A percentile compares a stretch with the other conserved stretches of the same genome.
These are phyloP conservation scores for Exophiala lecanii-corni DNA, from an alignment of 2,329 filamentous ascomycete genomes.

Conservation along the genomic window DNA sequence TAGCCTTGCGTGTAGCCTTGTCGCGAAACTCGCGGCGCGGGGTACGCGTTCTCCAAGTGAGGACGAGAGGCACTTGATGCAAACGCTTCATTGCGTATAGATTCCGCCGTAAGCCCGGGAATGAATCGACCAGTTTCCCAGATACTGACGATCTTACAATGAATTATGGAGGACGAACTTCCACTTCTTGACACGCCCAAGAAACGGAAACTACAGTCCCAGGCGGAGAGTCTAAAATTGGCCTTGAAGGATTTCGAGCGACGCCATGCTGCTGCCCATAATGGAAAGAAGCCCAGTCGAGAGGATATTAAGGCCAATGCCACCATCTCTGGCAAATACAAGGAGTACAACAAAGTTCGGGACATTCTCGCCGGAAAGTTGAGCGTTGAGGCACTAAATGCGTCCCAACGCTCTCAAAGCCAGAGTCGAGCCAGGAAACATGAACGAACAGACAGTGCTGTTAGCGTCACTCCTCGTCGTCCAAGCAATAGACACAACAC, in stretches of 20 bases:
- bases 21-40: no score
- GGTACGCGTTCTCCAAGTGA: no score
- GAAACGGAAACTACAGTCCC: slow-evolving; percentile 17
- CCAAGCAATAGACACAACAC: slow-evolving; percentile 29
- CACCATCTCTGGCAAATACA: slow-evolving; percentile 46
- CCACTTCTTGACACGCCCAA: slow-evolving; percentile 25
- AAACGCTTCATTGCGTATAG: no score
- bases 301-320: slow-evolving; percentile 45
- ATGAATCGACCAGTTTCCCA: no score
- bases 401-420: slow-evolving; percentile 25
- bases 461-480: slow-evolving; percentile 18
- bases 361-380: slow-evolving; percentile 26
- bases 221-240: slow-evolving; percentile 35
- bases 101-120: no score
- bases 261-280: slow-evolving; percentile 39
- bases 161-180: slow-evolving; percentile 6
- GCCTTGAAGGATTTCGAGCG: slow-evolving; percentile 47
- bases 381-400: slow-evolving; percentile 30
- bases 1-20: no score
- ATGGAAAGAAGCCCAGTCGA: slow-evolving; percentile 41
- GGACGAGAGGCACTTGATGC: no score
- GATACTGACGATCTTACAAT: no score
- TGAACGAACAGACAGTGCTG: slow-evolving; percentile 19
- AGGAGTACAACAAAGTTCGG: slow-evolving; percentile 42
- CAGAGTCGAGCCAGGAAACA: slow-evolving; percentile 5